phyloP scores from a whole-genome alignment of 208 protist genomes.

The Borovskyia barvae region DNA sequence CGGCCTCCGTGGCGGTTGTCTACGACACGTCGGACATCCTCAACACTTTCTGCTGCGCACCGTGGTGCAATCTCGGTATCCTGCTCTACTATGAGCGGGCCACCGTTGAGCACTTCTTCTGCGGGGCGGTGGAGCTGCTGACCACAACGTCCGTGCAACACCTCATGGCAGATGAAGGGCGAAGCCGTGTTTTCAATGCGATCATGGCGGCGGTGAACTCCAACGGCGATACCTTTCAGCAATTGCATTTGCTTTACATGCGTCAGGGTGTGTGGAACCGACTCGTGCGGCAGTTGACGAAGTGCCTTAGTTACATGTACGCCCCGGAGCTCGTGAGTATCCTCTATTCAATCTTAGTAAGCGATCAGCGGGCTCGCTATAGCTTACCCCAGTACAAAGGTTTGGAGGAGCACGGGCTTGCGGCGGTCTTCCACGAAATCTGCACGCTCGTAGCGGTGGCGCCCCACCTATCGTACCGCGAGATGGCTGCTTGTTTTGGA shows the following conservation, averaged over 20 bases:
- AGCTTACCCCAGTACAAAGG: constrained; percentile 26
- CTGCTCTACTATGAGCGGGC: constrained; percentile 68
- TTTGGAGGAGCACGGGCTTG: constrained; percentile 27
- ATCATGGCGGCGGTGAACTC: constrained; percentile 46
- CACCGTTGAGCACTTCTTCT: constrained; percentile 57
- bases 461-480: constrained; percentile 35
- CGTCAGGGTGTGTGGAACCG: constrained; percentile 50
- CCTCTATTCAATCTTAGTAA: constrained; percentile 52
- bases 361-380: constrained; percentile 21
- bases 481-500: constrained; percentile 55
- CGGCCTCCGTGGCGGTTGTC: constrained; percentile 42
- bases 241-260: constrained; percentile 43
- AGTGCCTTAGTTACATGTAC: constrained; percentile 62
- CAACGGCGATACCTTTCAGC: constrained; percentile 32
- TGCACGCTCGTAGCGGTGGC: constrained; percentile 50
- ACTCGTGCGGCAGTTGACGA: constrained; percentile 52
- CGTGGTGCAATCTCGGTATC: constrained; percentile 83
- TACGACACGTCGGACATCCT: constrained; percentile 74
- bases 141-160: constrained; percentile 53
- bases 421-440: constrained; percentile 61
- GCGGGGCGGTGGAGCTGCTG: constrained; percentile 54
- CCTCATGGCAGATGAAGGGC: constrained; percentile 55
- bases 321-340: constrained; percentile 44
- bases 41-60: constrained; percentile 47
- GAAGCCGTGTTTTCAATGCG: constrained; percentile 51